Evolutionary conservation across 2,329 filamentous ascomycete genomes (phyloP), one percentile per base, ranked within the genome.

Genomic region (Periconia sp.): DNA sequence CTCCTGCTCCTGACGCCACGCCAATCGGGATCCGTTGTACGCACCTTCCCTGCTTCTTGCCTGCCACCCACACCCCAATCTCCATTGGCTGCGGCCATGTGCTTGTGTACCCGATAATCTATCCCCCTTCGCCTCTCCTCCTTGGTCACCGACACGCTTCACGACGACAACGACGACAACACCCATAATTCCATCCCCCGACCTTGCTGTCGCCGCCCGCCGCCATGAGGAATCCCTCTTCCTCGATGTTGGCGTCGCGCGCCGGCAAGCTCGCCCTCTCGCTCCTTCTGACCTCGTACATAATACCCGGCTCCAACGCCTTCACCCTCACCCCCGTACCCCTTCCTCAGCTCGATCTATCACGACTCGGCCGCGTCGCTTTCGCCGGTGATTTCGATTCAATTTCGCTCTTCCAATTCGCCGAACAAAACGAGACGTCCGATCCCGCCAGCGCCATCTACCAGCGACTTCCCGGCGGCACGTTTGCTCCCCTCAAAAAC

Each of bases 351-450:
- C 84, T 99, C 69, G 89, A 96, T 70, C 82, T 96, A 54, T 84
- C 82, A 27, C 79, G 86, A 53, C 79, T 99, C 35, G 94, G 94
- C 53, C 85, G 89, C 64, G 87, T 97, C 61, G 92, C 90, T 50
- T 82, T 99, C 54, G 89, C 86, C 1, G 94, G 94, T 64, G 88
- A 97, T 75, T 99, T 96, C 72, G 86, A 90, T 66, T 91, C 92
- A 50, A 89, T 97, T 65, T 97, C 94, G 13, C 79, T 97, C 40
- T 97, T 94, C 77, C 81, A 92, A 69, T 97, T 87, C 66, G 81
- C 88, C 66, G 90, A 89, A 58, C 93, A 99, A 72, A 87, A 81
- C 54, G 85, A 93, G 73, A 79, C 81, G 56, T 83, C 85, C 64
- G 85, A 77, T 65, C 84, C 82, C 54, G 92, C 96, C 79, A 91